phyloP scores from a whole-genome alignment of 129 eudicot genomes.

The Arctium minus region DNA sequence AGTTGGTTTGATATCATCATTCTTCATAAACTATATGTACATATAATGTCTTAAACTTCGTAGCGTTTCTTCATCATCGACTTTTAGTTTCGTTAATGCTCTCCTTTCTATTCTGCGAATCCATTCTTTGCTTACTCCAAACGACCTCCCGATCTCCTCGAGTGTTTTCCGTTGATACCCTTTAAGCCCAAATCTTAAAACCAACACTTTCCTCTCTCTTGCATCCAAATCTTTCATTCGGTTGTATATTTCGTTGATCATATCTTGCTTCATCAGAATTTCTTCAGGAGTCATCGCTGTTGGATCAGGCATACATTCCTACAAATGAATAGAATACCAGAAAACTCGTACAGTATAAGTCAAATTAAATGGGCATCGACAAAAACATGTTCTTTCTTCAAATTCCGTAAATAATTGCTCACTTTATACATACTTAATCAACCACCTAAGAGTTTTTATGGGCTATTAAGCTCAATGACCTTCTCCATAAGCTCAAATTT shows the following conservation, averaged over 20 bases:
- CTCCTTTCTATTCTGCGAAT: constrained; percentile 63
- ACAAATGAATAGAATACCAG: constrained; percentile 1
- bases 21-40: constrained; percentile 27
- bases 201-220: constrained; percentile 53
- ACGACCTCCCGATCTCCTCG: constrained; percentile 65
- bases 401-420: neutral
- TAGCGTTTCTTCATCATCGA: constrained; percentile 43
- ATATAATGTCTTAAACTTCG: constrained; percentile 53
- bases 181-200: constrained; percentile 60
- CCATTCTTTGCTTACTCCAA: constrained; percentile 89
- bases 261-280: constrained; percentile 44
- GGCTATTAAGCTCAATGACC: neutral
- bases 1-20: neutral
- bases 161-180: constrained; percentile 60
- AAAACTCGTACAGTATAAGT: neutral
- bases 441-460: neutral
- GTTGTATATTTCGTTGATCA: constrained; percentile 46
- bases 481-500: neutral
- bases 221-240: constrained; percentile 53
- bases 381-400: neutral
- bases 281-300: constrained; percentile 61
- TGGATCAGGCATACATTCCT: constrained; percentile 76
- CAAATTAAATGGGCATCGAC: neutral
- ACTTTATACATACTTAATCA: neutral
- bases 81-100: constrained; percentile 63